Conservation (phyloP, 805 yeast genomes). For the Metschnikowia cubensis region DNA sequence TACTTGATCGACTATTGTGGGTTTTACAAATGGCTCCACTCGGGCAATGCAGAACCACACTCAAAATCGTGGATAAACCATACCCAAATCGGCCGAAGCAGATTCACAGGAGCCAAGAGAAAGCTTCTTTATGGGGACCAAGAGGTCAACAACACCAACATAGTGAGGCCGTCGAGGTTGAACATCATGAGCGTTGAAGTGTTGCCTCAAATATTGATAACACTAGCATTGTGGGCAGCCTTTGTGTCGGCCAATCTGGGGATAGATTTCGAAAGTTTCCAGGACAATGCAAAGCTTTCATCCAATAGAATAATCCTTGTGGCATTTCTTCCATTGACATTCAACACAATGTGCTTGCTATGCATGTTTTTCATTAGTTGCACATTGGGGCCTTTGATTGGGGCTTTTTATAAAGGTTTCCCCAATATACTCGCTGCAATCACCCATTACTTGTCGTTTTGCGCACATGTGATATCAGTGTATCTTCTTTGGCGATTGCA, state of each 20-base stretch:
- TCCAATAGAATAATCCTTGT: conserved; percentile 39
- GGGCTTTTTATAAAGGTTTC: conserved; percentile 40
- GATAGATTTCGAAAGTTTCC: conserved; percentile 41
- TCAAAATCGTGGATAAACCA: conserved; percentile 12
- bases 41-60: conserved; percentile 8
- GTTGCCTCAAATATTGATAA: conserved; percentile 33
- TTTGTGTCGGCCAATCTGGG: conserved; percentile 49
- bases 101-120: conserved; percentile 15
- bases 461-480: conserved; percentile 53
- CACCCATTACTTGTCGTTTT: conserved; percentile 9
- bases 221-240: conserved; percentile 39
- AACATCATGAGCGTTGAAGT: conserved; percentile 42
- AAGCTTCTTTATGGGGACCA: conserved; percentile 22
- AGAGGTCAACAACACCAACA: conserved; percentile 40
- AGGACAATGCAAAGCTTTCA: conserved; percentile 19
- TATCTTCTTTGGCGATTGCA: conserved; percentile 63
- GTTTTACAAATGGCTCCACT: conserved; percentile 74
- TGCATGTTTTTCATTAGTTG: conserved; percentile 42
- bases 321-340: conserved; percentile 44
- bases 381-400: conserved; percentile 46
- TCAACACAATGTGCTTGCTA: conserved; percentile 40
- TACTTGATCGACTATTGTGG: conserved; percentile 95
- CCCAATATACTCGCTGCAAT: conserved; percentile 52
- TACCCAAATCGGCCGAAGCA: conserved; percentile 13
- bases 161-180: conserved; percentile 47